Percentiles rank a stretch among this genome's conserved stretches.
phyloP scores from a whole-genome alignment of 1,284 basidiomycete genomes.

The Leccinum fallax region DNA sequence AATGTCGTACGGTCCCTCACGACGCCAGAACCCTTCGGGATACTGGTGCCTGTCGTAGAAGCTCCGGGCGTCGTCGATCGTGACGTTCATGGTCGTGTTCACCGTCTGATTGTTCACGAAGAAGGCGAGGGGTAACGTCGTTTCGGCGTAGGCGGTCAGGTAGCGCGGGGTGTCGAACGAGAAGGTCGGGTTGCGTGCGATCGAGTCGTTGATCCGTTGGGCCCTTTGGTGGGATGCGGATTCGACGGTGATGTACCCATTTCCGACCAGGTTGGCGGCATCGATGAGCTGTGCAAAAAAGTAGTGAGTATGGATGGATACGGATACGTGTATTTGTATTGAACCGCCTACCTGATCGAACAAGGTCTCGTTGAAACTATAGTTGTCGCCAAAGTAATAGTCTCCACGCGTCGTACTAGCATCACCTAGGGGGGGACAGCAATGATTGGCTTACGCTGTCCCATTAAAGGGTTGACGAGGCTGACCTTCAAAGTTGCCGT shows the following conservation, averaged over 20 bases:
- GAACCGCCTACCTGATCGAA: conserved; percentile 21
- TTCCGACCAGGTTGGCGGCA: conserved; percentile 21
- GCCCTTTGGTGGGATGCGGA: conserved; percentile 22
- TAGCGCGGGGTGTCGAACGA: conserved; percentile 25
- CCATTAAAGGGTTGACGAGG: background rate
- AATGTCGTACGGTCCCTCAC: conserved; percentile 19
- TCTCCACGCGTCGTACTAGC: conserved; percentile 32
- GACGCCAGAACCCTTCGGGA: conserved; percentile 28
- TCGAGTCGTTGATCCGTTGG: conserved; percentile 29
- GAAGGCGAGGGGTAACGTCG: conserved; percentile 31
- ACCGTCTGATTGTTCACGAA: conserved; percentile 31
- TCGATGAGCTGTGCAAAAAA: conserved; percentile 15
- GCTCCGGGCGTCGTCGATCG: conserved; percentile 19
- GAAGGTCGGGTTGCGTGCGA: conserved; percentile 32
- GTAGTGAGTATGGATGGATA: background rate
- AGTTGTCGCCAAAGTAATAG: conserved; percentile 32
- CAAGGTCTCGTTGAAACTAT: conserved; percentile 32
- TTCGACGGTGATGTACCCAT: conserved; percentile 25
- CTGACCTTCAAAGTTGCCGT: conserved; percentile 29
- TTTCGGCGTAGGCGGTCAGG: conserved; percentile 23
- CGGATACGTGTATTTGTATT: background rate
- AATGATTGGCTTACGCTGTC: background rate
- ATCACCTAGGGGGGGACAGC: conserved; percentile 18
- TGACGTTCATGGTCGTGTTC: conserved; percentile 16
- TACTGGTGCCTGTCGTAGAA: conserved; percentile 22